Evolutionary conservation across 305 asterid genomes (phyloP).

Genomic region (Fraxinus greggii): DNA sequence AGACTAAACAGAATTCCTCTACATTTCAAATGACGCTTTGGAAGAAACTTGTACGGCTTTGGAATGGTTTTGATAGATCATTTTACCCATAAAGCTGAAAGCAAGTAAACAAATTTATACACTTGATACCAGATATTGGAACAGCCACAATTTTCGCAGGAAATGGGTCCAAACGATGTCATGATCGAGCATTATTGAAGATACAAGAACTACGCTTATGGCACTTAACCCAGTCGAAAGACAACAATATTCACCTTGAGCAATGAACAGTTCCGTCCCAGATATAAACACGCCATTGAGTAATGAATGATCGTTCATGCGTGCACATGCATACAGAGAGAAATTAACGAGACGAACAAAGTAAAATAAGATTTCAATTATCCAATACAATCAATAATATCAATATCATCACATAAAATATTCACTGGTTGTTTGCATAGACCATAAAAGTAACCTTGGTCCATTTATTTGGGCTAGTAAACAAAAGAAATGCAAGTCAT

Average conservation of each 20-base stretch:
- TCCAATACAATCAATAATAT: background rate
- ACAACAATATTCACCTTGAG: background rate
- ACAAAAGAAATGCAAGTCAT: background rate
- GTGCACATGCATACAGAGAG: background rate
- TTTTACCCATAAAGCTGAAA: background rate
- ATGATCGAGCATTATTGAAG: background rate
- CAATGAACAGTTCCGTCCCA: background rate
- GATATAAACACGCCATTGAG: background rate
- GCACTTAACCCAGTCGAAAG: background rate
- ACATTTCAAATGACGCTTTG: background rate
- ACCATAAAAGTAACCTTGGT: background rate
- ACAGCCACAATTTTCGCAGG: background rate
- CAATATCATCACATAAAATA: background rate
- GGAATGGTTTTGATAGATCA: background rate
- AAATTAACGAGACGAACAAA: background rate
- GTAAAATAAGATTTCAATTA: background rate
- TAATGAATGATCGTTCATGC: background rate
- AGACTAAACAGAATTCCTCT: background rate
- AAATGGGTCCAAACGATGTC: background rate
- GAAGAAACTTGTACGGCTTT: background rate
- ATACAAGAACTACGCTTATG: background rate
- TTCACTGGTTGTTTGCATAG: background rate
- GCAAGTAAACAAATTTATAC: background rate
- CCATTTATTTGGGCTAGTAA: background rate
- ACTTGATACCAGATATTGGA: background rate